Percentiles rank a stretch among this genome's conserved stretches.
Conservation (phyloP, 352 stramenopile genomes). For the Aphanomyces stellatus region DNA sequence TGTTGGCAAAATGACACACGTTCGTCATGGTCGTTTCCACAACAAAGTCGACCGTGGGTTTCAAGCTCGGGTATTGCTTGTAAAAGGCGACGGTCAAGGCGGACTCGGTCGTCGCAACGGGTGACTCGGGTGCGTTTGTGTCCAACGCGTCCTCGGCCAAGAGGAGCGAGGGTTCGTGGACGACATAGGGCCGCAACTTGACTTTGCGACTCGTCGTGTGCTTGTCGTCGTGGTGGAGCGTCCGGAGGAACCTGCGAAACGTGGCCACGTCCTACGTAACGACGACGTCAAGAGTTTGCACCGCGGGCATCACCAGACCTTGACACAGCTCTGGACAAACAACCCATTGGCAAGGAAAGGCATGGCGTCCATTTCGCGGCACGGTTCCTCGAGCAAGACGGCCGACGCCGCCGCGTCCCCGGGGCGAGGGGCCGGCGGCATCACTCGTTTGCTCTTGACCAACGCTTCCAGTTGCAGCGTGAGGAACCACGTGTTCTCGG, state of each 20-base stretch:
- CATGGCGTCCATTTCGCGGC: slow-evolving; percentile 27
- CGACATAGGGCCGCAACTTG: slow-evolving; percentile 39
- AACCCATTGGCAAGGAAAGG: slow-evolving; percentile 60
- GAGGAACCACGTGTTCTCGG: slow-evolving; percentile 48
- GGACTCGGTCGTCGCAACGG: slow-evolving; percentile 24
- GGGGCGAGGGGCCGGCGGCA: slow-evolving; percentile 21
- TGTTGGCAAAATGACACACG: slow-evolving; percentile 45
- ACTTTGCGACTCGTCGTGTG: slow-evolving; percentile 29
- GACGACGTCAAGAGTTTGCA: slow-evolving; percentile 46
- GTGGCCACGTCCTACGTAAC: slow-evolving; percentile 37
- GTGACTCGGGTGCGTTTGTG: neutral
- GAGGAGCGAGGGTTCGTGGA: neutral
- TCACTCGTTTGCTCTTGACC: slow-evolving; percentile 25
- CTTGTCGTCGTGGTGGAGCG: slow-evolving; percentile 17
- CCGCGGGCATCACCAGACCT: slow-evolving; percentile 28
- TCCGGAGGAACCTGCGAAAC: slow-evolving; percentile 21
- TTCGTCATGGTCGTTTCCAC: slow-evolving; percentile 51
- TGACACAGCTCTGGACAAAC: slow-evolving; percentile 55
- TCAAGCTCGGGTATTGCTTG: slow-evolving; percentile 50
- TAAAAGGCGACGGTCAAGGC: slow-evolving; percentile 42
- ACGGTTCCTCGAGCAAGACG: slow-evolving; percentile 20
- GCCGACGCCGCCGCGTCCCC: no score
- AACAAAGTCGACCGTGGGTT: slow-evolving; percentile 51
- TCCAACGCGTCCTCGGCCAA: neutral
- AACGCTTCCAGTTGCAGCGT: slow-evolving; percentile 53